These are phyloP conservation scores for Fusarium caatingaense DNA, from an alignment of 2,329 filamentous ascomycete species.

Conservation along the genomic window DNA sequence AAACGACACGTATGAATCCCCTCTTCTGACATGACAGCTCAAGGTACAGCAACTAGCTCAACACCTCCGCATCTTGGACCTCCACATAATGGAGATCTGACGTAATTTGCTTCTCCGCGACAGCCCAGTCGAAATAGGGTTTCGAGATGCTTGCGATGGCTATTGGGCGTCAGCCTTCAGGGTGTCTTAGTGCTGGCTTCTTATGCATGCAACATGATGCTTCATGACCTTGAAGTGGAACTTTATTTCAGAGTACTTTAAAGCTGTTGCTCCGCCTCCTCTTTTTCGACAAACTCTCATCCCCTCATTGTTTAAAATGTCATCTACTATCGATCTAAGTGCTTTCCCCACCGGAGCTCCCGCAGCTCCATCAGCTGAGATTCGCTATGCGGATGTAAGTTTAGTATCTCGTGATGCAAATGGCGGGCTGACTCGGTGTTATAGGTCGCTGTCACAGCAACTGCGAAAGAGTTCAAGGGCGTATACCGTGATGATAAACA, in stretches of 20 bases:
- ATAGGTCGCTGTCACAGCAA: conserved; percentile 54
- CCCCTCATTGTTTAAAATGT: conserved; percentile 32
- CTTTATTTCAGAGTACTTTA: conserved; percentile 34
- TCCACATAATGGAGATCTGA: conserved; percentile 38
- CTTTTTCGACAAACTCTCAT: conserved; percentile 13
- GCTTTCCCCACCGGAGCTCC: conserved; percentile 41
- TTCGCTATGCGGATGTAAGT: conserved; percentile 45
- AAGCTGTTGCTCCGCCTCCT: conserved; percentile 1
- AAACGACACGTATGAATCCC: conserved; percentile 24
- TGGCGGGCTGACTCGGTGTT: conserved; percentile 1
- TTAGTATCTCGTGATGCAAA: neutral
- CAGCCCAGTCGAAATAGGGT: conserved; percentile 27
- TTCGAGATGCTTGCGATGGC: conserved; percentile 12
- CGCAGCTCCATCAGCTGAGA: conserved; percentile 30
- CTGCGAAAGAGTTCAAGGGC: conserved; percentile 60
- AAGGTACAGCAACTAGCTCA: conserved; percentile 15
- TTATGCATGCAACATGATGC: conserved; percentile 38
- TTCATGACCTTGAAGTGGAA: conserved; percentile 36
- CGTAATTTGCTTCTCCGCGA: conserved; percentile 31
- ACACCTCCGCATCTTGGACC: conserved; percentile 29
- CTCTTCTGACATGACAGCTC: conserved; percentile 23
- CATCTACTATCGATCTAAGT: conserved; percentile 38
- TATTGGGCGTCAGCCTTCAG: conserved; percentile 23
- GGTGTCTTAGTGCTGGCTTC: conserved; percentile 18
- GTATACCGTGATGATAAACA: conserved; percentile 61